A percentile compares a stretch with the other conserved stretches of the same genome.
Conservation (phyloP, 2,329 filamentous ascomycete species). For the Aspergillus alliaceus region DNA sequence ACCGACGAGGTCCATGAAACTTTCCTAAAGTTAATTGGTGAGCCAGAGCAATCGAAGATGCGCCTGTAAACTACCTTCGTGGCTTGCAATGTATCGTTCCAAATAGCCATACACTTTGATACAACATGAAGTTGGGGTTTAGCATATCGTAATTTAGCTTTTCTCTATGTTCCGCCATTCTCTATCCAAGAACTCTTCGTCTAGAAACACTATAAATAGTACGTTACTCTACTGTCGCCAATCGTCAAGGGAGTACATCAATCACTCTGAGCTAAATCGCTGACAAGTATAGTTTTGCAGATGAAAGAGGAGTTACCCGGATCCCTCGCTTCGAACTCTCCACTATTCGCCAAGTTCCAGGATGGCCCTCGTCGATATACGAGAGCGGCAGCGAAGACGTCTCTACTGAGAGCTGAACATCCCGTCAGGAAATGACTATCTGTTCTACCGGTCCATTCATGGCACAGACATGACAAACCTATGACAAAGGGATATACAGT, state of each 20-base stretch:
- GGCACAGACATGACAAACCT: not conserved
- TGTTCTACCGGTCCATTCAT: not conserved
- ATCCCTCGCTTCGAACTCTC: conserved; percentile 5
- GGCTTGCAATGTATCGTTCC: not conserved
- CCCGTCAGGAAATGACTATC: not conserved
- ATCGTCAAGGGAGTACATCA: not conserved
- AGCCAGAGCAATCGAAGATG: conserved; percentile 53
- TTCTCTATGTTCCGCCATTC: not conserved
- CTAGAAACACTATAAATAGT: not conserved
- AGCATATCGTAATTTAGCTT: not conserved
- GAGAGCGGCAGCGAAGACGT: not conserved
- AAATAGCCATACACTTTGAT: not conserved
- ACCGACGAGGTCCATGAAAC: conserved; percentile 85
- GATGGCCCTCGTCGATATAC: not conserved
- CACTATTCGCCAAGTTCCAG: conserved; percentile 19
- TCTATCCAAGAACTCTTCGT: not conserved
- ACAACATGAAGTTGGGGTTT: not conserved
- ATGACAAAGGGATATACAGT: not conserved
- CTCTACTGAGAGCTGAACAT: not conserved
- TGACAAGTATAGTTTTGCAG: not conserved
- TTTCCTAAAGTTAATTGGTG: conserved; percentile 78
- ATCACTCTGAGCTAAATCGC: not conserved
- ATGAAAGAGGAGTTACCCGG: not conserved
- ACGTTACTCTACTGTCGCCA: not conserved
- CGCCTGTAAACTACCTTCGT: conserved; percentile 26